Evolutionary conservation across 441 rosid genomes (phyloP).

Genomic region (Jatropha podagrica): DNA sequence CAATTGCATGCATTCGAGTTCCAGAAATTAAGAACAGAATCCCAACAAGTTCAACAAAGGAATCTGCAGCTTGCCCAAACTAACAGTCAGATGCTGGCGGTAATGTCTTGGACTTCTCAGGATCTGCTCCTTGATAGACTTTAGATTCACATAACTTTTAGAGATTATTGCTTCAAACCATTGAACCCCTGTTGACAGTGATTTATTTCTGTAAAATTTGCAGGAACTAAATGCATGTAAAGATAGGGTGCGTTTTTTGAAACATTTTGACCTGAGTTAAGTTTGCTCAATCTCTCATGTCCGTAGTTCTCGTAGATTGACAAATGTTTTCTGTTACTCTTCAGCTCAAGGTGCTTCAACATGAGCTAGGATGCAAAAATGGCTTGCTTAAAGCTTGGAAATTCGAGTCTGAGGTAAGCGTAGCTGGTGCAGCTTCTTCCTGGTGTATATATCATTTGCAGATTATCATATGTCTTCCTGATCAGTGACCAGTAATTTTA

Average conservation of each 20-base stretch:
- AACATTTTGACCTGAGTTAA: background rate
- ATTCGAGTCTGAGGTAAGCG: conserved; percentile 33
- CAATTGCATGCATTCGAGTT: conserved; percentile 51
- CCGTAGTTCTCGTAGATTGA: background rate
- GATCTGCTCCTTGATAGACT: conserved; percentile 17
- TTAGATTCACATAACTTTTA: background rate
- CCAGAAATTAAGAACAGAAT: conserved; percentile 47
- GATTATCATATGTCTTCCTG: background rate
- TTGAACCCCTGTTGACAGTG: conserved; percentile 19
- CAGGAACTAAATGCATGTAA: conserved; percentile 64
- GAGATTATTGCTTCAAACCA: background rate
- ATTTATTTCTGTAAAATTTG: conserved; percentile 20
- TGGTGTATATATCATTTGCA: background rate
- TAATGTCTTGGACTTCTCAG: conserved; percentile 26
- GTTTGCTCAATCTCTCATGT: background rate
- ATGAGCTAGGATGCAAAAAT: conserved; percentile 56
- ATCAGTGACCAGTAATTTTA: background rate
- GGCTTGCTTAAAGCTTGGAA: conserved; percentile 46
- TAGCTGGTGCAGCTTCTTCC: background rate
- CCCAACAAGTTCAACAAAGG: conserved; percentile 58
- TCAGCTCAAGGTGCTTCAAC: conserved; percentile 54
- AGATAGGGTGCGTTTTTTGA: conserved; percentile 44
- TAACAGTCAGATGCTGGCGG: conserved; percentile 62
- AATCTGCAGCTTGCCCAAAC: conserved; percentile 58
- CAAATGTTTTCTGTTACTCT: background rate